Base-by-base conservation (phyloP, 805 yeast species). In the Pichia phayaonensis region DNA sequence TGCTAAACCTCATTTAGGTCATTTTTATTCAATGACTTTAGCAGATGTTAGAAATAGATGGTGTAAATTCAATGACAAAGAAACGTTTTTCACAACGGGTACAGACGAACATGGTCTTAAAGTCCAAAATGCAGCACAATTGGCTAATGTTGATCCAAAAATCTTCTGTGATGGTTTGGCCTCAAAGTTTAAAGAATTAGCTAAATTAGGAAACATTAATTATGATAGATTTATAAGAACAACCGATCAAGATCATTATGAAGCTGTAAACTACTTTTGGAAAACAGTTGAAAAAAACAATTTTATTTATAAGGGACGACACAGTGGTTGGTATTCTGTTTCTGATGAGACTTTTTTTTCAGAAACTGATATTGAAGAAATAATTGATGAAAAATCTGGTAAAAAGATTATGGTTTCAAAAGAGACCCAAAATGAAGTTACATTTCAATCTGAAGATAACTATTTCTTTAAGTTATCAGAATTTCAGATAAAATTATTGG, bases 91-190 rank as follows among this genome's bases (percentile, higher is more conserved):
- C 61, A 78, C 87, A 8, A 94, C 98, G 0, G 99, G 99, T 0
- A 90, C 97, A 0, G 99, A 94, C 65, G 99, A 94, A 66, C 99
- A 94, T 65, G 99, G 99, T 0, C 69, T 90, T 49, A 94, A 94
- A 70, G 92, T 92, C 29, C 95, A 88, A 59, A 73, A 78, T n/a
- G 97, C 95, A 0, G 95, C 97, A 0, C 72, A 70, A 29, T 72
- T 71, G 51, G 74, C 72, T 13, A 61, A 61, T 0, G 62, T 65
- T n/a, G 68, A 69, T 1, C 88, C 97, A 1, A 75, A 83, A 59
- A 61, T 65, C 42, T 85, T 90, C 59, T 95, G 90, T 22, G 96
- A 92, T 62, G 67, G 67, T 15, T 75, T 88, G 3, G 78, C 88
- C 1, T 61, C 68, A 4, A 81, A 80, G 49, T 94, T 94, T 68